Evolutionary conservation across 2,329 filamentous ascomycete species (phyloP).

Genomic region (Pyricularia grisea): DNA sequence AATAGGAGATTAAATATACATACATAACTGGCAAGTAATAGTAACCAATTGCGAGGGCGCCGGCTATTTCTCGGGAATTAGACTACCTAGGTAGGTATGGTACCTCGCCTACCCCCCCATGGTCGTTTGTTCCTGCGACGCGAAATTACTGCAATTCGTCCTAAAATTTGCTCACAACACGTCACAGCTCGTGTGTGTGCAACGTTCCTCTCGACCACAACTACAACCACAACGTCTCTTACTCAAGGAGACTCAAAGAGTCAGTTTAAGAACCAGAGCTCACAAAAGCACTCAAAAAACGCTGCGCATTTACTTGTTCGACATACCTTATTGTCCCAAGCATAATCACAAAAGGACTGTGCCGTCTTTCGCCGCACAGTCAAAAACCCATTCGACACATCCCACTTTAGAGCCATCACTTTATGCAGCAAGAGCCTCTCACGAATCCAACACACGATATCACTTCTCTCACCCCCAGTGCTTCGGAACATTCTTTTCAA

Average conservation of each 20-base stretch:
- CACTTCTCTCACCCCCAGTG: constrained; percentile 23
- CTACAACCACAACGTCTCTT: neutral
- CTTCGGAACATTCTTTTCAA: constrained; percentile 31
- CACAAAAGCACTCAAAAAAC: constrained; percentile 2
- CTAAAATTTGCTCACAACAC: neutral
- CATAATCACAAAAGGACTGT: constrained; percentile 33
- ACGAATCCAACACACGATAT: constrained; percentile 33
- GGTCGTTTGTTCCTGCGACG: neutral
- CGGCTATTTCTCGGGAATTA: neutral
- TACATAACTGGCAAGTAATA: neutral
- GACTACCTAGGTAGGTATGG: no score
- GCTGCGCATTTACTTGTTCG: neutral
- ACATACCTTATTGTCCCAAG: neutral
- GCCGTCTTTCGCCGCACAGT: constrained; percentile 42
- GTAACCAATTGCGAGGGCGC: neutral
- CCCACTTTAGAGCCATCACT: constrained; percentile 33
- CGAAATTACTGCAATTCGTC: constrained; percentile 1
- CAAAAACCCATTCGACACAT: constrained; percentile 18
- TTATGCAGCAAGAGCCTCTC: constrained; percentile 54
- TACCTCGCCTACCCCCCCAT: neutral
- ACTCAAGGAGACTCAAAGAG: neutral
- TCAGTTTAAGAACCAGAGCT: constrained; percentile 2
- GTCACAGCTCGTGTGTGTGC: neutral
- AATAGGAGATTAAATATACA: neutral
- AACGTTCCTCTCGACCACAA: constrained; percentile 3